phyloP scores from a whole-genome alignment of 148 eudicot genomes.

The Rhododendron ferrugineum region DNA sequence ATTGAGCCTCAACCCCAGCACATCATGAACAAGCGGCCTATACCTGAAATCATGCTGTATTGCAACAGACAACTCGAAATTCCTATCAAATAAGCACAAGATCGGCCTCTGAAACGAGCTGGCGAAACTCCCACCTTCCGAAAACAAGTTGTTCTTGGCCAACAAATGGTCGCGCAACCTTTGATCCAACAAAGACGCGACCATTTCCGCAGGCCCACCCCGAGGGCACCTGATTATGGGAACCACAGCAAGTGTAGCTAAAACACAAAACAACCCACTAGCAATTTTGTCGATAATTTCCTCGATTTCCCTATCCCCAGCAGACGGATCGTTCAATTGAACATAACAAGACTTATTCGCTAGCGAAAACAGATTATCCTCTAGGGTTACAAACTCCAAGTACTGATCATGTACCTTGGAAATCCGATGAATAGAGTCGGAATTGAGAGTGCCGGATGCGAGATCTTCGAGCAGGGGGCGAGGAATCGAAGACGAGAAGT shows the following conservation, averaged over 20 bases:
- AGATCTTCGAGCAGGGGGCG: conserved; percentile 76
- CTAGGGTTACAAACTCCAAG: conserved; percentile 81
- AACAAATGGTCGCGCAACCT: conserved; percentile 79
- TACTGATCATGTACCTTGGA: conserved; percentile 92
- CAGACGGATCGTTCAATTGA: conserved; percentile 83
- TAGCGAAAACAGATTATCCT: conserved; percentile 76
- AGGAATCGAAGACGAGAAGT: conserved; percentile 82
- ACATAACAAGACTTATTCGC: conserved; percentile 69
- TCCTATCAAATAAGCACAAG: conserved; percentile 82
- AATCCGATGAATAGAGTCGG: conserved; percentile 62
- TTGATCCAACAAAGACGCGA: conserved; percentile 81
- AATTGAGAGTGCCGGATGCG: conserved; percentile 52
- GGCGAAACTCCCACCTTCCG: conserved; percentile 68
- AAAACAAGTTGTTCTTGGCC: conserved; percentile 81
- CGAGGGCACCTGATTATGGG: conserved; percentile 81
- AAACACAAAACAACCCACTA: conserved; percentile 78
- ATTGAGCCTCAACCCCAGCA: conserved; percentile 80
- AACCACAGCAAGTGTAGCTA: conserved; percentile 84
- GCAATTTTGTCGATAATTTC: conserved; percentile 63
- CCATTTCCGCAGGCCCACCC: conserved; percentile 99
- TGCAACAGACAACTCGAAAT: conserved; percentile 74
- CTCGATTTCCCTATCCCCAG: conserved; percentile 82
- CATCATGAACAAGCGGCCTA: conserved; percentile 88
- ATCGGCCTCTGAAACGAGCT: conserved; percentile 82
- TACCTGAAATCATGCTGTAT: conserved; percentile 97